These are phyloP conservation scores for Puccinia horiana DNA, from an alignment of 1,284 basidiomycete genomes.

Conservation along the genomic window DNA sequence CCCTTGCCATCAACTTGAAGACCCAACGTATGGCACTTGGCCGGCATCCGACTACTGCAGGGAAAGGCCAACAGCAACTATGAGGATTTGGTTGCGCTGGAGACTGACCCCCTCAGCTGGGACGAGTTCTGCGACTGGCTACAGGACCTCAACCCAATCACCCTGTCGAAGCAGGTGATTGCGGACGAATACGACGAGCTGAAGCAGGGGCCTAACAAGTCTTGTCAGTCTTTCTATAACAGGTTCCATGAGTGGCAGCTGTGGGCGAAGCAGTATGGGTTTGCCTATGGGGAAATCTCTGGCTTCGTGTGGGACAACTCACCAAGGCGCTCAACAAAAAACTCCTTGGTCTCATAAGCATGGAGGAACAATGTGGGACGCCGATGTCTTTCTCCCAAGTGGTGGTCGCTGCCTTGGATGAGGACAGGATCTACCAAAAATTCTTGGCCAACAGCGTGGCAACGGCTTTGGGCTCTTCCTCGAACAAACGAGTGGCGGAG, in stretches of 20 bases:
- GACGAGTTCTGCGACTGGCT: not conserved
- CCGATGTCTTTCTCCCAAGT: not conserved
- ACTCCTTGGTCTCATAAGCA: not conserved
- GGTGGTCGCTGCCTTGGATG: not conserved
- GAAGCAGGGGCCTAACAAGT: not conserved
- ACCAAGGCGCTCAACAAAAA: no score
- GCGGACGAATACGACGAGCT: not conserved
- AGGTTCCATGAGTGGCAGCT: not conserved
- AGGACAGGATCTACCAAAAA: not conserved
- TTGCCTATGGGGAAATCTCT: not conserved
- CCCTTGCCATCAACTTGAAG: not conserved
- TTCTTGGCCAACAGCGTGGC: not conserved
- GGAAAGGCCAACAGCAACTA: not conserved
- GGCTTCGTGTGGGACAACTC: not conserved
- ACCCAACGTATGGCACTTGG: not conserved
- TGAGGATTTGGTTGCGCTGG: not conserved
- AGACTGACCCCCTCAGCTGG: not conserved
- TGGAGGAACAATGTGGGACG: not conserved
- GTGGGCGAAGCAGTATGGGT: not conserved
- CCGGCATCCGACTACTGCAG: not conserved
- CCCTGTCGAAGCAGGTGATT: not conserved
- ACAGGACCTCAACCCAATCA: not conserved
- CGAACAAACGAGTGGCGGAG: no score
- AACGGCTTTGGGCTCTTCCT: not conserved
- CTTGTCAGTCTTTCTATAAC: not conserved